These are phyloP conservation scores for Candida nemodendra DNA, from an alignment of 805 yeast genomes.

Conservation along the genomic window DNA sequence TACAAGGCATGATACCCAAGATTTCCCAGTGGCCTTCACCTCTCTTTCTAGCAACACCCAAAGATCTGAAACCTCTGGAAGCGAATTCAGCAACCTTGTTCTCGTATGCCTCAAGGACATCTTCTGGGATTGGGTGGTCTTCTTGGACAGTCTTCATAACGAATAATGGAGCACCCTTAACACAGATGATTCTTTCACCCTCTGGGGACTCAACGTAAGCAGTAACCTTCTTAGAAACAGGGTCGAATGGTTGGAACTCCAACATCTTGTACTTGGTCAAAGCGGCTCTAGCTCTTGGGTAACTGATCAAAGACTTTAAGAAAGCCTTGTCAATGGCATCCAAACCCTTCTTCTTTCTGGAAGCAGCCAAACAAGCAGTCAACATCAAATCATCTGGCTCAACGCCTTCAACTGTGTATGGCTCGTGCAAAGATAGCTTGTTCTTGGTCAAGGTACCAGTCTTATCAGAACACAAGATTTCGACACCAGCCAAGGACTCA, in stretches of 20 bases:
- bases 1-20: constrained; percentile 96
- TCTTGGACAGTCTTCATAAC: constrained; percentile 95
- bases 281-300: constrained; percentile 92
- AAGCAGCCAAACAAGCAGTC: constrained; percentile 97
- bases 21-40: constrained; percentile 99
- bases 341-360: constrained; percentile 97
- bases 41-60: constrained; percentile 98
- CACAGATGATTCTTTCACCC: constrained; percentile 93
- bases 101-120: constrained; percentile 89
- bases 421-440: constrained; percentile 93
- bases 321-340: constrained; percentile 97
- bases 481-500: constrained; percentile 97
- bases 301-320: constrained; percentile 81
- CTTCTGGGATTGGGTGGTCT: constrained; percentile 95
- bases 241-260: constrained; percentile 97
- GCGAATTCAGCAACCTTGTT: constrained; percentile 97
- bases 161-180: constrained; percentile 97
- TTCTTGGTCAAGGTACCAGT: constrained; percentile 98
- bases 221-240: constrained; percentile 94
- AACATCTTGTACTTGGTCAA: constrained; percentile 90
- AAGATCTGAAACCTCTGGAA: constrained; percentile 96
- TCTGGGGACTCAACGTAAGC: constrained; percentile 95
- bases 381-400: constrained; percentile 94
- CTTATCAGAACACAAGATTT: constrained; percentile 95
- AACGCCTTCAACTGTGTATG: constrained; percentile 97